phyloP scores from a whole-genome alignment of 495 filamentous ascomycete species.

The Xylaria intraflava region DNA sequence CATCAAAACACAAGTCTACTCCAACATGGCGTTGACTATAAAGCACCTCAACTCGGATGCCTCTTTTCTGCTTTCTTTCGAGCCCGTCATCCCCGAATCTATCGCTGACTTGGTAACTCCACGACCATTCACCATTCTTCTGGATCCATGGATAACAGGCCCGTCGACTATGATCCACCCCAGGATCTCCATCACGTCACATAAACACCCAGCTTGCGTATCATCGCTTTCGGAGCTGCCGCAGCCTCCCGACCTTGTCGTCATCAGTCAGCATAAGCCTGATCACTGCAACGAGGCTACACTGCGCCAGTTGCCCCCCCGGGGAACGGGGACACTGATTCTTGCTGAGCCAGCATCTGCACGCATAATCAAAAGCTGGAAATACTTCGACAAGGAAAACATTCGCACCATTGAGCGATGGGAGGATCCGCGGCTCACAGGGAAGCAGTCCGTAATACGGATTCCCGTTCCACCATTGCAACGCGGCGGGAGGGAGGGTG shows the following conservation, averaged over 20 bases:
- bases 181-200: conserved; percentile 53
- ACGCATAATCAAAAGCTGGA: conserved; percentile 55
- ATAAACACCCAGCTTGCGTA: conserved; percentile 49
- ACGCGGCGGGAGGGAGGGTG: conserved; percentile 45
- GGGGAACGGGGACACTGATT: conserved; percentile 48
- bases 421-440: conserved; percentile 39
- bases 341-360: conserved; percentile 59
- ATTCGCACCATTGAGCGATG: conserved; percentile 49
- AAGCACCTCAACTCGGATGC: conserved; percentile 64
- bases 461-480: conserved; percentile 41
- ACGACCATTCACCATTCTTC: conserved; percentile 55
- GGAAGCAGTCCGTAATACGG: conserved; percentile 31
- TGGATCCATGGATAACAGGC: conserved; percentile 68
- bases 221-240: conserved; percentile 53
- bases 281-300: conserved; percentile 68
- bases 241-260: conserved; percentile 52
- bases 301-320: conserved; percentile 50
- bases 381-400: conserved; percentile 52
- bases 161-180: conserved; percentile 53
- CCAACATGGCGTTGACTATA: conserved; percentile 56
- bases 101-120: conserved; percentile 24
- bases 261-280: conserved; percentile 63
- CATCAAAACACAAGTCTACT: not conserved
- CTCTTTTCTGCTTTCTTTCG: conserved; percentile 61
- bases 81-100: conserved; percentile 36